Conservation (phyloP, 2,329 filamentous ascomycete species). For the Cercospora sp. region DNA sequence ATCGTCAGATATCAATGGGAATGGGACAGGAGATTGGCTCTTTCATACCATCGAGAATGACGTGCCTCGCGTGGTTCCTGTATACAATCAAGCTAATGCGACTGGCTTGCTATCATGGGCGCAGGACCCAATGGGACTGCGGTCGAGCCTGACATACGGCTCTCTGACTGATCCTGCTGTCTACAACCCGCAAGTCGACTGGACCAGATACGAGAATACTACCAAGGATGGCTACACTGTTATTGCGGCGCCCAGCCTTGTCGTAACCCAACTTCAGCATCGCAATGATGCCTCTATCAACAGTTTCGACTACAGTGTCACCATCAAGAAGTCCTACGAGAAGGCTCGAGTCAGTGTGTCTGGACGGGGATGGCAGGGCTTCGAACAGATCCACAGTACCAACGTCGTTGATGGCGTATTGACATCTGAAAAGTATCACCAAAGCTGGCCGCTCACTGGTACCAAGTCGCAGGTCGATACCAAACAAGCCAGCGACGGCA, state of each 20-base stretch:
- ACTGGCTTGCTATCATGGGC: neutral
- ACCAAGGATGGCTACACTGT: neutral
- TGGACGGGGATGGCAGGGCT: neutral
- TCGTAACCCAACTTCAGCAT: neutral
- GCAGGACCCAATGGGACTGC: neutral
- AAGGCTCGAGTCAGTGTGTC: neutral
- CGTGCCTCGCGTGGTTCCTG: neutral
- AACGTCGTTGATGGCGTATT: neutral
- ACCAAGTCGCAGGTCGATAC: neutral
- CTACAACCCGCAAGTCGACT: neutral
- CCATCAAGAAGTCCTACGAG: neutral
- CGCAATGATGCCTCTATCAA: neutral
- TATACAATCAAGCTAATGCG: neutral
- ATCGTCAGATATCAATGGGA: neutral
- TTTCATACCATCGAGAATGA: neutral
- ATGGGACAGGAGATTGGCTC: neutral
- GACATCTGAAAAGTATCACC: neutral
- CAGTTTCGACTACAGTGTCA: neutral
- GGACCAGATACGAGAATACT: neutral
- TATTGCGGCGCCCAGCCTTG: neutral
- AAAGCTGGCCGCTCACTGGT: neutral
- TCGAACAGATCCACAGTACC: neutral
- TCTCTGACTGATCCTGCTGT: neutral
- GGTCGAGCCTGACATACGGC: neutral
- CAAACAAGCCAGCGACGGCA: neutral